A percentile compares a stretch with the other conserved stretches of the same genome.
These are phyloP conservation scores for Entamoeba histolytica DNA, from an alignment of 208 protist genomes.

Conservation along the genomic window DNA sequence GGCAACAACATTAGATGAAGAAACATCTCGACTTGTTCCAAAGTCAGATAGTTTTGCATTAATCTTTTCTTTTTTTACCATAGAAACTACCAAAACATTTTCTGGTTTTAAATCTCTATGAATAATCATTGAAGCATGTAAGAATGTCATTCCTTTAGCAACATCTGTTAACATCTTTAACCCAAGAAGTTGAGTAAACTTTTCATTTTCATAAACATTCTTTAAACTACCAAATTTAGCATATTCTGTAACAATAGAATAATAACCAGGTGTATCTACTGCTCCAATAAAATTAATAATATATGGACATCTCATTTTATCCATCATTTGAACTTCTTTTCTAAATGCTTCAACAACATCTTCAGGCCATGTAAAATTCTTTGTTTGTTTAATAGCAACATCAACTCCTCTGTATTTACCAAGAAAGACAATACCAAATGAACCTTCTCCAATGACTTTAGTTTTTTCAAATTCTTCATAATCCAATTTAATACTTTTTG, in stretches of 20 bases:
- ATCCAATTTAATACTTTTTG: not conserved
- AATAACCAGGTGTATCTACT: slow-evolving; percentile 24
- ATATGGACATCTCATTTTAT: slow-evolving; percentile 31
- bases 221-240: slow-evolving; percentile 12
- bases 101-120: slow-evolving; percentile 8
- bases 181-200: not conserved
- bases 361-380: not conserved
- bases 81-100: not conserved
- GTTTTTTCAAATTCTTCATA: not conserved
- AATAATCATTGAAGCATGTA: not conserved
- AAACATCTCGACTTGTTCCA: not conserved
- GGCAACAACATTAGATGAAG: not conserved
- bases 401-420: slow-evolving; percentile 14
- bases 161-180: not conserved
- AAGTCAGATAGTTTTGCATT: slow-evolving; percentile 14
- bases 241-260: slow-evolving; percentile 38
- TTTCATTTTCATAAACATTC: not conserved
- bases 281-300: slow-evolving; percentile 40
- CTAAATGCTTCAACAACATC: slow-evolving; percentile 20
- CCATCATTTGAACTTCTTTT: slow-evolving; percentile 27
- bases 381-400: slow-evolving; percentile 22
- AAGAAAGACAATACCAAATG: slow-evolving; percentile 1
- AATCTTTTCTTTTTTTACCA: not conserved
- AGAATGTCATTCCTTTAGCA: slow-evolving; percentile 1
- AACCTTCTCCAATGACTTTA: slow-evolving; percentile 9